Evolutionary conservation across 2,329 filamentous ascomycete genomes (phyloP).

Genomic region (Epichloe baconii): DNA sequence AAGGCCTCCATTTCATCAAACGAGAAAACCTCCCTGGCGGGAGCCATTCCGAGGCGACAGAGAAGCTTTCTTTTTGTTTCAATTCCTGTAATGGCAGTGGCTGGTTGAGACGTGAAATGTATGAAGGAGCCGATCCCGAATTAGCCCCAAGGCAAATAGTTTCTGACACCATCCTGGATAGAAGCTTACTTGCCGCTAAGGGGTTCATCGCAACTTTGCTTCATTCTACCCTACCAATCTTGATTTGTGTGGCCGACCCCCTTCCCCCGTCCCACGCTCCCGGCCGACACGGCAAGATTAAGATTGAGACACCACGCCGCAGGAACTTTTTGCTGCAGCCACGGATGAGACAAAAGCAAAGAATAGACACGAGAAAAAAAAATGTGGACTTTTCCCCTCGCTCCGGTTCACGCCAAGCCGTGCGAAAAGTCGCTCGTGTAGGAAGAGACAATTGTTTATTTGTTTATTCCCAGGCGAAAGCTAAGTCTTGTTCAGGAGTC

Average conservation of each 20-base stretch:
- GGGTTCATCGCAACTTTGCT: background rate
- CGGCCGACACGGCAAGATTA: background rate
- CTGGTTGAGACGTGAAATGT: background rate
- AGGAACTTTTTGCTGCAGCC: background rate
- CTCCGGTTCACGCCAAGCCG: too few species aligned
- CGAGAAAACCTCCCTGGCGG: background rate
- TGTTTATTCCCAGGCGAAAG: too few species aligned
- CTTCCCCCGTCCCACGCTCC: background rate
- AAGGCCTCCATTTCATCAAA: background rate
- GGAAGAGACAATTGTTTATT: too few species aligned
- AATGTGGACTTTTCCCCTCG: too few species aligned
- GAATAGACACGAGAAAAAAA: too few species aligned
- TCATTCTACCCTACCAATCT: too few species aligned
- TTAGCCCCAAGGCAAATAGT: background rate
- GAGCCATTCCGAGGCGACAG: background rate
- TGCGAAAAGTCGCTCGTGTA: too few species aligned
- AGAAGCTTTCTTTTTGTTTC: background rate
- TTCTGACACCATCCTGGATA: too few species aligned
- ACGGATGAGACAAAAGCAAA: too few species aligned
- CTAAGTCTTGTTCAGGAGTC: too few species aligned
- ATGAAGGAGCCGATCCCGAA: background rate
- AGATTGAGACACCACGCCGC: background rate
- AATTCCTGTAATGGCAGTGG: background rate
- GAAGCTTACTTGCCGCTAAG: too few species aligned
- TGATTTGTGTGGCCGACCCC: too few species aligned